Conservation (phyloP, 2,329 filamentous ascomycete genomes). For the Hysterium pulicare region DNA sequence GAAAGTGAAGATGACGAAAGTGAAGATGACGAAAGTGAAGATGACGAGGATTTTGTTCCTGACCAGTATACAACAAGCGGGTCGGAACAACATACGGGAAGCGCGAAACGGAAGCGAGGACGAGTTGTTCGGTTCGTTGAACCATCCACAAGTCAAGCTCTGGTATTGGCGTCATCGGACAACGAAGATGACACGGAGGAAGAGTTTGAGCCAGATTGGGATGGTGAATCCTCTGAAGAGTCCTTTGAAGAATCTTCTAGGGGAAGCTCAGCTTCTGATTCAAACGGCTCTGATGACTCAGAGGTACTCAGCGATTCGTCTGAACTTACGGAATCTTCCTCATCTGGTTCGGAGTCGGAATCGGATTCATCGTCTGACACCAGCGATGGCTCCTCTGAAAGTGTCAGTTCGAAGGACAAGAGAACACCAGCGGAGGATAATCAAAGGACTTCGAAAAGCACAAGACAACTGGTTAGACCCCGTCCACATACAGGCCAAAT, state of each 20-base stretch:
- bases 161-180: constrained; percentile 4
- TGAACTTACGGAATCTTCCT: constrained; percentile 10
- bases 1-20: constrained; percentile 23
- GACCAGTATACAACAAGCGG: not conserved
- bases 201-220: constrained; percentile 10
- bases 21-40: constrained; percentile 15
- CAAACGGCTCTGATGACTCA: constrained; percentile 9
- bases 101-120: constrained; percentile 12
- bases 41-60: constrained; percentile 18
- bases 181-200: constrained; percentile 7
- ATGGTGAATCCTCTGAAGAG: constrained; percentile 8
- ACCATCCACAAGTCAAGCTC: not conserved
- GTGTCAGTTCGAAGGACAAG: constrained; percentile 4
- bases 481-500: constrained; percentile 47
- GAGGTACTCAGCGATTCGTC: constrained; percentile 13
- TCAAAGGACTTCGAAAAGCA: constrained; percentile 38
- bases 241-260: constrained; percentile 9
- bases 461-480: not conserved
- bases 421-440: not conserved
- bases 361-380: constrained; percentile 41
- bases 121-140: constrained; percentile 8
- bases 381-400: constrained; percentile 31
- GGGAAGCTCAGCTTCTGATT: constrained; percentile 8
- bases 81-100: too few species aligned
- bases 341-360: constrained; percentile 20